phyloP scores from a whole-genome alignment of 2,329 filamentous ascomycete species.

The Aspergillus ochraceoroseus region DNA sequence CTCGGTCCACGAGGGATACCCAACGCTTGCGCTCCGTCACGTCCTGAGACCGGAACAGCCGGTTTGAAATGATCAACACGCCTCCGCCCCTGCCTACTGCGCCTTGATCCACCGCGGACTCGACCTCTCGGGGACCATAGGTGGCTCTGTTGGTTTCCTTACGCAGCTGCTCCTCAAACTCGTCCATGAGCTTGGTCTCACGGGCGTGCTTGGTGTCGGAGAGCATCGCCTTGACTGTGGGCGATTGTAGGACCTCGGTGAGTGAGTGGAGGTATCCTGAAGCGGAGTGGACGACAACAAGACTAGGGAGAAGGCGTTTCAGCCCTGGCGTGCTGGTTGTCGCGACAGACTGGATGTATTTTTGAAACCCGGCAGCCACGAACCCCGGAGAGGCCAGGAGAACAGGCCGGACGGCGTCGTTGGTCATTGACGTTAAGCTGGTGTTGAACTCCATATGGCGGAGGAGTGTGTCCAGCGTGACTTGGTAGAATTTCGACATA shows the following conservation, averaged over 20 bases:
- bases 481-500: conserved; percentile 71
- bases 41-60: conserved; percentile 77
- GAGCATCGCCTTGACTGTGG: conserved; percentile 70
- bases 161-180: conserved; percentile 71
- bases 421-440: conserved; percentile 37
- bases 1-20: conserved; percentile 79
- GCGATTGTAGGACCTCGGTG: conserved; percentile 77
- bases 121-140: conserved; percentile 80
- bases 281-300: conserved; percentile 71
- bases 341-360: conserved; percentile 61
- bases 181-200: conserved; percentile 79
- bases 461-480: conserved; percentile 67
- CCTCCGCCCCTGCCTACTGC: conserved; percentile 84
- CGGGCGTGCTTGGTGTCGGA: conserved; percentile 82
- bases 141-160: conserved; percentile 83
- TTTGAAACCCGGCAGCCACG: conserved; percentile 72
- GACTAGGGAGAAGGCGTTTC: conserved; percentile 65
- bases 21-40: conserved; percentile 71
- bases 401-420: conserved; percentile 53
- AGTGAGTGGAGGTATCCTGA: conserved; percentile 83
- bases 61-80: conserved; percentile 78
- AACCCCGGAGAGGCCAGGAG: conserved; percentile 88
- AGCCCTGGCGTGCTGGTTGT: conserved; percentile 54
- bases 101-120: conserved; percentile 75
- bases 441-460: conserved; percentile 69